A percentile compares a stretch with the other conserved stretches of the same genome.
Conservation (phyloP, 164 flowering plant species). For the Litsea cubeba region DNA sequence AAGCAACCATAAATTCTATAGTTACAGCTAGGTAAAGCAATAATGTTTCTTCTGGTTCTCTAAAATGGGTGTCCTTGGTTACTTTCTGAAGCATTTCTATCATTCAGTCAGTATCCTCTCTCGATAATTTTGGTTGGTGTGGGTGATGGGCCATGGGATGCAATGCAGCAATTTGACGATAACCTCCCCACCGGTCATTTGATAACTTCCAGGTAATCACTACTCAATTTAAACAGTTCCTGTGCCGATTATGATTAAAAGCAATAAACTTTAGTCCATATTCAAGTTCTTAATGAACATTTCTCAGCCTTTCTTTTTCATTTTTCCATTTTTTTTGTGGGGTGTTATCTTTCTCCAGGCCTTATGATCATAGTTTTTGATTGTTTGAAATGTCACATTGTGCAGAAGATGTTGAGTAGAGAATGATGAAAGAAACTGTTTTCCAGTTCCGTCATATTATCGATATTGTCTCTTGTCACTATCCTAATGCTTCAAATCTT, state of each 20-base stretch:
- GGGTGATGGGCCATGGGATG: constrained; percentile 95
- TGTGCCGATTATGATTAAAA: neutral
- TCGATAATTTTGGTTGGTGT: constrained; percentile 87
- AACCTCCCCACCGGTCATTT: constrained; percentile 79
- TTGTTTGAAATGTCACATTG: too few relatives aligned
- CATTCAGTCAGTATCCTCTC: constrained; percentile 40
- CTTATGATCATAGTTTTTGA: too few relatives aligned
- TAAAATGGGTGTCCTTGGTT: neutral
- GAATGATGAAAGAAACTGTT: neutral
- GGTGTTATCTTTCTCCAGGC: neutral
- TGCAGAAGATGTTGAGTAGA: neutral
- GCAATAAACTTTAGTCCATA: neutral
- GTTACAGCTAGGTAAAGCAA: constrained; percentile 68
- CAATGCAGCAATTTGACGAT: constrained; percentile 87
- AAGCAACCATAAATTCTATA: constrained; percentile 64
- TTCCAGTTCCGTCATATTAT: neutral
- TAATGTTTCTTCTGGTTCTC: neutral
- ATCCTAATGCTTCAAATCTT: neutral
- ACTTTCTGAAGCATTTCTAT: neutral
- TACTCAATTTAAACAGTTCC: neutral
- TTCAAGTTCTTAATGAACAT: neutral
- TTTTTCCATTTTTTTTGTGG: neutral
- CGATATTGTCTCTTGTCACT: neutral
- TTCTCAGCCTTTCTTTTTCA: neutral
- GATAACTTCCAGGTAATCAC: constrained; percentile 78